These are phyloP conservation scores for Trametes versicolor DNA, from an alignment of 1,284 basidiomycete genomes.

Conservation along the genomic window DNA sequence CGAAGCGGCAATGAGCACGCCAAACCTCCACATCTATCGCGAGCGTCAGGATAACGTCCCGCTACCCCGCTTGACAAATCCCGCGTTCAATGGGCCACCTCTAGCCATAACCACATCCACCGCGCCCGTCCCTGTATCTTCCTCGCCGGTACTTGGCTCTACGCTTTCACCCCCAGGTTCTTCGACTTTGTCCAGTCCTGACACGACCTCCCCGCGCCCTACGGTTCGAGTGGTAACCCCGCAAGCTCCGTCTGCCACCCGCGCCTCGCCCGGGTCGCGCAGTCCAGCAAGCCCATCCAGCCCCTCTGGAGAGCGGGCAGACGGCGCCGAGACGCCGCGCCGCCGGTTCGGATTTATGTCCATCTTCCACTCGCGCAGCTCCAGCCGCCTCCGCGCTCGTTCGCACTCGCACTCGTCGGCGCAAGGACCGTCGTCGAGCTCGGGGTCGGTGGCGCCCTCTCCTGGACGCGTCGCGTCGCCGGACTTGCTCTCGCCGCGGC, in stretches of 20 bases:
- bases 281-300: constrained; percentile 19
- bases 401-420: constrained; percentile 18
- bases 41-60: constrained; percentile 14
- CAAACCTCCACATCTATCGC: constrained; percentile 18
- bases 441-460: not conserved
- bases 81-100: not conserved
- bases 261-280: constrained; percentile 9
- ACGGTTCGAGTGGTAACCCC: constrained; percentile 1
- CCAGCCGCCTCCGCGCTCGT: constrained; percentile 19
- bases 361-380: constrained; percentile 29
- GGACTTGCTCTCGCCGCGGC: constrained; percentile 12
- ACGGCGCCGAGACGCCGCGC: constrained; percentile 28
- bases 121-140: too few species aligned
- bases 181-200: not conserved
- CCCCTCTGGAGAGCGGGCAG: constrained; percentile 10
- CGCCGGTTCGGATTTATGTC: constrained; percentile 31
- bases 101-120: not conserved
- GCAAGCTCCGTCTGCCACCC: not conserved
- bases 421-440: constrained; percentile 2
- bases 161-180: not conserved
- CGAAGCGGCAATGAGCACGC: constrained; percentile 31
- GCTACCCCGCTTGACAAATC: constrained; percentile 18
- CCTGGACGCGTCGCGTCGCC: constrained; percentile 16
- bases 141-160: too few species aligned
- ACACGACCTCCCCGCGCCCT: not conserved